Evolutionary conservation across 257 asterid species (phyloP).

Genomic region (Solanum piurae): DNA sequence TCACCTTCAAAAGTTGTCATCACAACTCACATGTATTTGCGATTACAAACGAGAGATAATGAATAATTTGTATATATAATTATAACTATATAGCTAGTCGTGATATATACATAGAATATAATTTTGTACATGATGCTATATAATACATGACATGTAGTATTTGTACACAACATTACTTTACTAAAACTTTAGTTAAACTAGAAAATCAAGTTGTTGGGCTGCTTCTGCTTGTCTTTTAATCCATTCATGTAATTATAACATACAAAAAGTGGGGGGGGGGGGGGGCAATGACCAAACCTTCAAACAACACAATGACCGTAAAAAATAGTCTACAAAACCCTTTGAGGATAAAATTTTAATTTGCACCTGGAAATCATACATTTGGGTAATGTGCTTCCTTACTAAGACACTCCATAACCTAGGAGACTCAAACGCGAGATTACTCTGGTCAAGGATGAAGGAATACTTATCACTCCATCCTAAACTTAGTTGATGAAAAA

Average conservation of each 20-base stretch:
- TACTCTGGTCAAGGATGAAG: background rate
- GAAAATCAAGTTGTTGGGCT: background rate
- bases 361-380: background rate
- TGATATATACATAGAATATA: background rate
- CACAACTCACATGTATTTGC: no score
- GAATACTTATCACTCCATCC: no score
- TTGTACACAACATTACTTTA: background rate
- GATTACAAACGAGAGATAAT: no score
- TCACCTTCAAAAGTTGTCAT: no score
- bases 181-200: background rate
- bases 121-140: background rate
- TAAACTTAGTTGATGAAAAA: no score
- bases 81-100: no score
- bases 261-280: background rate
- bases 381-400: no score
- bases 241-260: background rate
- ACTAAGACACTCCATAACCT: no score
- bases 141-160: background rate
- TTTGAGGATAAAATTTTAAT: no score
- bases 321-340: background rate
- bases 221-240: background rate
- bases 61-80: no score
- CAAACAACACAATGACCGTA: background rate
- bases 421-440: no score
- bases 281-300: background rate